These are phyloP conservation scores for Sphagnum contortum DNA, from an alignment of 225 moss, liverwort and hornwort genomes.

Conservation along the genomic window DNA sequence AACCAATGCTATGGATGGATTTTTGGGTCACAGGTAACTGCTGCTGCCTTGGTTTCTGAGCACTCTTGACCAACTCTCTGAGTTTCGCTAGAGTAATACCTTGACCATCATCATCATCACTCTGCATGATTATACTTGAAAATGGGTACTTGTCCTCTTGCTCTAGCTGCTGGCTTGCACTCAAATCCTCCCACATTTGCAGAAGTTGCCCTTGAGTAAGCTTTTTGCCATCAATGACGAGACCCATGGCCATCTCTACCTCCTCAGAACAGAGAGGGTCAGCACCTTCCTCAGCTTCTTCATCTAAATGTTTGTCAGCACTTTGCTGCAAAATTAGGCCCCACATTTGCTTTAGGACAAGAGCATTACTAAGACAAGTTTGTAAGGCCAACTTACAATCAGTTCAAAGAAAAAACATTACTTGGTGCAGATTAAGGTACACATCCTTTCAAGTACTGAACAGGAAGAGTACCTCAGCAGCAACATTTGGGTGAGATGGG, in stretches of 20 bases:
- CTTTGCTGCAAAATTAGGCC: neutral
- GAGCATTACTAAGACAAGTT: neutral
- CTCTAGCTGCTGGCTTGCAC: neutral
- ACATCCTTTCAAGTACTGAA: no score
- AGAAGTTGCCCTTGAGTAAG: neutral
- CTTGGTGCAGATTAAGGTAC: no score
- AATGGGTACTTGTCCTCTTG: neutral
- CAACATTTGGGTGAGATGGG: no score
- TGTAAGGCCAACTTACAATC: neutral
- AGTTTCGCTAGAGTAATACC: neutral
- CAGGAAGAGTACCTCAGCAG: no score
- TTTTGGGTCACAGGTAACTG: neutral
- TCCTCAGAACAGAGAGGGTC: neutral
- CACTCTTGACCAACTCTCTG: neutral
- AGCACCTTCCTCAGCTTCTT: neutral
- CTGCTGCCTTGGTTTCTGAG: neutral
- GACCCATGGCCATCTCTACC: neutral
- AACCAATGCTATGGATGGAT: no score
- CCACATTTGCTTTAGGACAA: neutral
- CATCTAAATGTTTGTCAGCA: neutral
- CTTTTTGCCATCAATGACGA: neutral
- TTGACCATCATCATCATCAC: neutral
- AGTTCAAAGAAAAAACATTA: neutral
- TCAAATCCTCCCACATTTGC: neutral
- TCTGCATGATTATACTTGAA: neutral